A percentile compares a stretch with the other conserved stretches of the same genome.
These are phyloP conservation scores for Colletotrichum karsti DNA, from an alignment of 2,329 filamentous ascomycete species.

Conservation along the genomic window DNA sequence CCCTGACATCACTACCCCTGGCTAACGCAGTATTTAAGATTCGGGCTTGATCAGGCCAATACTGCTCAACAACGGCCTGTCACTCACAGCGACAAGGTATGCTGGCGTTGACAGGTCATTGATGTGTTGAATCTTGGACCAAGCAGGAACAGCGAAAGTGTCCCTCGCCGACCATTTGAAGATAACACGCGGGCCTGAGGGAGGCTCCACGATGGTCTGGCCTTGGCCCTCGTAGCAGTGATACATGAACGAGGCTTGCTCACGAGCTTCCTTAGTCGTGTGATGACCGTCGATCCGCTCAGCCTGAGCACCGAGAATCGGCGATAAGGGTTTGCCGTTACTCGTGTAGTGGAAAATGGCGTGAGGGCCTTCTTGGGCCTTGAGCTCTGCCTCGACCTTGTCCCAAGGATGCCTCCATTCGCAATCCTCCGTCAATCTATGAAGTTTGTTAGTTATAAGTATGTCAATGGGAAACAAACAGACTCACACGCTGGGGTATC, in stretches of 20 bases:
- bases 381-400: constrained; percentile 48
- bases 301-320: constrained; percentile 56
- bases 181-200: constrained; percentile 38
- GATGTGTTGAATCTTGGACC: constrained; percentile 57
- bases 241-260: constrained; percentile 60
- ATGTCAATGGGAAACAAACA: no score
- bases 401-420: constrained; percentile 54
- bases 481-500: constrained; percentile 56
- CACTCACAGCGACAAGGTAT: constrained; percentile 44
- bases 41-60: constrained; percentile 35
- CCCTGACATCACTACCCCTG: no score
- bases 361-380: constrained; percentile 38
- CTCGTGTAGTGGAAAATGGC: constrained; percentile 46
- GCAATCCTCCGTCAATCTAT: constrained; percentile 39
- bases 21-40: not conserved
- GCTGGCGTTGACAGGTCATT: constrained; percentile 38
- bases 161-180: constrained; percentile 56
- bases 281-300: constrained; percentile 51
- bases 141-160: constrained; percentile 62
- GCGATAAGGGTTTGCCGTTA: constrained; percentile 45
- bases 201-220: constrained; percentile 45
- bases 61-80: constrained; percentile 42
- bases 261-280: constrained; percentile 44
- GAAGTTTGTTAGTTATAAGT: no score
- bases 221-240: constrained; percentile 60